A percentile compares a stretch with the other conserved stretches of the same genome.
Conservation (phyloP, 1,284 basidiomycete species). For the Salmacisia buchloeana region DNA sequence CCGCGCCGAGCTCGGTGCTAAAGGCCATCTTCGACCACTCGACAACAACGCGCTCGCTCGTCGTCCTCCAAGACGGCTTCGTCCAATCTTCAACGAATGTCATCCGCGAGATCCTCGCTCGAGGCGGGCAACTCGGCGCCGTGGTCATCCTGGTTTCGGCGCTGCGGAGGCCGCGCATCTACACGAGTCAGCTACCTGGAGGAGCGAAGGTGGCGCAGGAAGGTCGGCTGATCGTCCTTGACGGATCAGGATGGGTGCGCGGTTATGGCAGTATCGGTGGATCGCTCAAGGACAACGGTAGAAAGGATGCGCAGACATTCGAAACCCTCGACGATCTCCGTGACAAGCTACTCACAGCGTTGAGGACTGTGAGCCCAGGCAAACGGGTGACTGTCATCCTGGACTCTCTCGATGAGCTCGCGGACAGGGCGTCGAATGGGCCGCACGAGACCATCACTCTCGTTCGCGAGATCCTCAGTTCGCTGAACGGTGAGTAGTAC, state of each 20-base stretch:
- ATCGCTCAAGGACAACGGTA: conserved; percentile 11
- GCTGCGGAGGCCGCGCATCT: conserved; percentile 17
- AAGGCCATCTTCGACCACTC: not conserved
- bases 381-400: conserved; percentile 24
- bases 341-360: conserved; percentile 8
- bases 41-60: conserved; percentile 13
- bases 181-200: not conserved
- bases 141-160: conserved; percentile 18
- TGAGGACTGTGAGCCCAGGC: not conserved
- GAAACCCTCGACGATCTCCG: conserved; percentile 9
- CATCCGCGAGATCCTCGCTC: conserved; percentile 26
- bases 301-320: not conserved
- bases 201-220: conserved; percentile 13
- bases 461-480: conserved; percentile 16
- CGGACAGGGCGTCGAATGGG: conserved; percentile 14
- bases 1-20: not conserved
- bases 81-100: conserved; percentile 26
- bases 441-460: conserved; percentile 9
- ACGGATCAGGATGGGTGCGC: conserved; percentile 6
- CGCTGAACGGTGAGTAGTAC: conserved; percentile 3
- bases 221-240: not conserved
- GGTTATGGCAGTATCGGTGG: conserved; percentile 13
- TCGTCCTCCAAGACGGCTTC: conserved; percentile 32
- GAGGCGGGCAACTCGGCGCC: conserved; percentile 14
- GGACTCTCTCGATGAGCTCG: conserved; percentile 33